Conservation (phyloP, 768 basidiomycete genomes). For the Suillus alpinus region DNA sequence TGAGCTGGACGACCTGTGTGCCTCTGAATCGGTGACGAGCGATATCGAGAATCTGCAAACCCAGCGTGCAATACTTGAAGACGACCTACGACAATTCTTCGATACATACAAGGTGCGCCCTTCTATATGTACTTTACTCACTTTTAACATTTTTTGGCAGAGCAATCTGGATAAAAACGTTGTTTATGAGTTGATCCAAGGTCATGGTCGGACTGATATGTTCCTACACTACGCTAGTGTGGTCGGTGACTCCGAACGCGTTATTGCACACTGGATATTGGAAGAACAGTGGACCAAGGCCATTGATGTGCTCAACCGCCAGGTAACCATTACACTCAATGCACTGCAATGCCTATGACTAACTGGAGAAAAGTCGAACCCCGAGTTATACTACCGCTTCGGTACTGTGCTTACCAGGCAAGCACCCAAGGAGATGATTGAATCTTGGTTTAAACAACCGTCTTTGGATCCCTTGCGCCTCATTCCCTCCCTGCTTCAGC, state of each 20-base stretch:
- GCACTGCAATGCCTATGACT: not conserved
- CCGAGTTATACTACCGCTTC: slow-evolving; percentile 92
- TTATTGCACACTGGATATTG: slow-evolving; percentile 88
- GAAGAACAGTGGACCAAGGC: slow-evolving; percentile 93
- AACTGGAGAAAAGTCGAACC: slow-evolving; percentile 52
- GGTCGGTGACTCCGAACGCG: slow-evolving; percentile 78
- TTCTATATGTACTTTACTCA: not conserved
- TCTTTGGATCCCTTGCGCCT: slow-evolving; percentile 79
- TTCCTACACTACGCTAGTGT: slow-evolving; percentile 85
- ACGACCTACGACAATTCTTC: slow-evolving; percentile 90
- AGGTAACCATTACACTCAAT: slow-evolving; percentile 48
- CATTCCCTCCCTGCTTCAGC: slow-evolving; percentile 83
- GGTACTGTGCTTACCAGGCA: slow-evolving; percentile 84
- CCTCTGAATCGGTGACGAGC: slow-evolving; percentile 76
- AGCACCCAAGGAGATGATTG: slow-evolving; percentile 85
- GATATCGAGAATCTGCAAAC: slow-evolving; percentile 83
- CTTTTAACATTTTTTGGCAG: slow-evolving; percentile 38
- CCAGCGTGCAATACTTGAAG: slow-evolving; percentile 82
- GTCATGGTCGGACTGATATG: slow-evolving; percentile 91
- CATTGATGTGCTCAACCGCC: slow-evolving; percentile 85
- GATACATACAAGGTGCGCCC: slow-evolving; percentile 83
- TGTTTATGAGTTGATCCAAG: slow-evolving; percentile 89
- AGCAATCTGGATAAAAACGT: slow-evolving; percentile 81
- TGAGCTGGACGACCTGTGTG: slow-evolving; percentile 90
- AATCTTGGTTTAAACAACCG: slow-evolving; percentile 86